phyloP scores from a whole-genome alignment of 2,329 filamentous ascomycete species.

The Grosmannia clavigera region DNA sequence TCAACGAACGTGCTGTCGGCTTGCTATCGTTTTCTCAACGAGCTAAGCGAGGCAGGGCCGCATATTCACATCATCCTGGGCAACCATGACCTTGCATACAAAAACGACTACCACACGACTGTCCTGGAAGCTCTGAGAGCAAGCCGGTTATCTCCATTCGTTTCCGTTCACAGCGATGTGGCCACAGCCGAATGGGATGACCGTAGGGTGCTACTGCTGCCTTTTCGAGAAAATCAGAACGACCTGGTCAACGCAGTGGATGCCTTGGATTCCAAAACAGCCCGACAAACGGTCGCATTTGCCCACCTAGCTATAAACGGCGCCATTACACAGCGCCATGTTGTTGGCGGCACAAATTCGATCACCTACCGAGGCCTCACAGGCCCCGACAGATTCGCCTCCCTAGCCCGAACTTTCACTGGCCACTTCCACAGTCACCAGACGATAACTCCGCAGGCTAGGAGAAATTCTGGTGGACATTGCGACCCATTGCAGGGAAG shows the following conservation, averaged over 20 bases:
- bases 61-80: constrained; percentile 21
- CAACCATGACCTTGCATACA: constrained; percentile 22
- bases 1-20: constrained; percentile 19
- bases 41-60: constrained; percentile 16
- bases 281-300: constrained; percentile 18
- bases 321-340: constrained; percentile 19
- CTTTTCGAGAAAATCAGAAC: constrained; percentile 21
- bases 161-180: constrained; percentile 16
- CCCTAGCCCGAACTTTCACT: constrained; percentile 20
- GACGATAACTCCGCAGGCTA: constrained; percentile 11
- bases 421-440: constrained; percentile 22
- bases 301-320: constrained; percentile 21
- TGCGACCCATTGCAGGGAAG: constrained; percentile 13
- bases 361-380: constrained; percentile 17
- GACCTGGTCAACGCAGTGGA: constrained; percentile 16
- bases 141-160: constrained; percentile 13
- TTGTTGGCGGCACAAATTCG: constrained; percentile 11
- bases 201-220: constrained; percentile 18
- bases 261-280: constrained; percentile 12
- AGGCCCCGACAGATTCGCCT: constrained; percentile 15
- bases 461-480: background rate
- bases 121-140: constrained; percentile 20
- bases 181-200: constrained; percentile 17
- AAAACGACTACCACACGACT: constrained; percentile 17
- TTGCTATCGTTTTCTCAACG: constrained; percentile 20